Conservation (phyloP, 352 stramenopile genomes). For the Phytopythium chamaehyphon region DNA sequence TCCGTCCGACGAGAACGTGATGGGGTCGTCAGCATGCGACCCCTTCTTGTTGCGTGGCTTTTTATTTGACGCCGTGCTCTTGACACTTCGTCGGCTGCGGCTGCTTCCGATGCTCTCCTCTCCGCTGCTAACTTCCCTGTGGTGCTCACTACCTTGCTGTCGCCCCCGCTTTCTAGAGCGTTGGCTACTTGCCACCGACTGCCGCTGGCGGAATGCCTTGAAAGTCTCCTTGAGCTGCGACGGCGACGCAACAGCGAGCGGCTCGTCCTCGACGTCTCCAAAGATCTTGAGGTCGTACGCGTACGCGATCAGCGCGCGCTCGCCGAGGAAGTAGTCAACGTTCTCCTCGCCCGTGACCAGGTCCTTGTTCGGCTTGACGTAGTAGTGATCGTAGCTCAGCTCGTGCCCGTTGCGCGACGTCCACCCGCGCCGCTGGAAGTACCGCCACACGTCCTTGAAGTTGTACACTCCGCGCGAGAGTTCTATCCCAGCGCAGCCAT, state of each 20-base stretch:
- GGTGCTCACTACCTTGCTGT: neutral
- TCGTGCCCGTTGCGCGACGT: conserved; percentile 7
- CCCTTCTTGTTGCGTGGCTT: conserved; percentile 8
- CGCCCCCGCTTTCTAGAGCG: neutral
- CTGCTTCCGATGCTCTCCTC: neutral
- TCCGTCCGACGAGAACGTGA: conserved; percentile 18
- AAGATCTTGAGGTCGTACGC: conserved; percentile 28
- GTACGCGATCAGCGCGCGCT: conserved; percentile 31
- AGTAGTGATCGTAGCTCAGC: conserved; percentile 45
- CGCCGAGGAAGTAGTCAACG: conserved; percentile 36
- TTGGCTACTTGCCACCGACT: conserved; percentile 12
- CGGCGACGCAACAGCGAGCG: neutral
- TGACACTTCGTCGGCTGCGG: neutral
- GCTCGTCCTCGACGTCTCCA: conserved; percentile 11
- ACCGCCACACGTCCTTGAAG: conserved; percentile 33
- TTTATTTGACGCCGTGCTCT: conserved; percentile 5
- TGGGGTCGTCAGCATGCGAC: conserved; percentile 14
- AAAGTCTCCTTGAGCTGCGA: neutral
- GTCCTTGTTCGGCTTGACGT: conserved; percentile 34
- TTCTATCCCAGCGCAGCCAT: too few relatives aligned
- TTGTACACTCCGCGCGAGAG: conserved; percentile 37
- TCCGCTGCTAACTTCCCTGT: conserved; percentile 5
- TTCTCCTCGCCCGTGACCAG: conserved; percentile 17
- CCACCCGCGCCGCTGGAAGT: conserved; percentile 25
- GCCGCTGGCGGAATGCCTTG: conserved; percentile 10